These are phyloP conservation scores for Coemansia sp. DNA, from an alignment of 192 early-diverging fungal genomes.

Conservation along the genomic window DNA sequence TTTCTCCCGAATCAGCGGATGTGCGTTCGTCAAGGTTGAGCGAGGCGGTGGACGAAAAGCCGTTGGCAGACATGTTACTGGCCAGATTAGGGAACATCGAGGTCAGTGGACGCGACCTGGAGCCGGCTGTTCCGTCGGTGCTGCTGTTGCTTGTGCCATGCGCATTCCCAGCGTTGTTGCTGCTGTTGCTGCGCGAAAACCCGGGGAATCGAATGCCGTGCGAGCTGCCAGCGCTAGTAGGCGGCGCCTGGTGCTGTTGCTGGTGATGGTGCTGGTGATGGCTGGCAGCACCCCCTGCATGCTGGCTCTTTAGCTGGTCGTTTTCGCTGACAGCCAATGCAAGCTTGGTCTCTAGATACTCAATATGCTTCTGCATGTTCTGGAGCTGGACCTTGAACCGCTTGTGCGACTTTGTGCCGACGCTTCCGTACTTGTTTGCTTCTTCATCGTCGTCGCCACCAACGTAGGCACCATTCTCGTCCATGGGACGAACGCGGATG, in stretches of 20 bases:
- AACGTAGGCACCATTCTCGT: not conserved
- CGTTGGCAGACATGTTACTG: slow-evolving; percentile 29
- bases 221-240: slow-evolving; percentile 1
- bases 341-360: slow-evolving; percentile 52
- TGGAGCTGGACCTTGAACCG: slow-evolving; percentile 53
- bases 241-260: slow-evolving; percentile 10
- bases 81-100: slow-evolving; percentile 44
- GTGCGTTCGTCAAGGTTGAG: slow-evolving; percentile 11
- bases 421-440: slow-evolving; percentile 26
- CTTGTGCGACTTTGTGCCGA: slow-evolving; percentile 51
- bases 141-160: not conserved
- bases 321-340: slow-evolving; percentile 48
- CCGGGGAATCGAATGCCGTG: slow-evolving; percentile 9
- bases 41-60: slow-evolving; percentile 24
- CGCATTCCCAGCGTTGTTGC: not conserved
- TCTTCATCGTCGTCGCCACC: slow-evolving; percentile 17
- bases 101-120: slow-evolving; percentile 19
- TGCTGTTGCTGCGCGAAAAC: slow-evolving; percentile 11
- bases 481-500: slow-evolving; percentile 44
- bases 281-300: not conserved
- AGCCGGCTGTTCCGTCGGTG: slow-evolving; percentile 6
- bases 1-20: slow-evolving; percentile 15
- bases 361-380: slow-evolving; percentile 54
- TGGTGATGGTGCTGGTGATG: not conserved
- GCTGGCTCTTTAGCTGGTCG: slow-evolving; percentile 36